Base-by-base conservation (phyloP, 257 asterid species). In the Henckelia pumila region DNA sequence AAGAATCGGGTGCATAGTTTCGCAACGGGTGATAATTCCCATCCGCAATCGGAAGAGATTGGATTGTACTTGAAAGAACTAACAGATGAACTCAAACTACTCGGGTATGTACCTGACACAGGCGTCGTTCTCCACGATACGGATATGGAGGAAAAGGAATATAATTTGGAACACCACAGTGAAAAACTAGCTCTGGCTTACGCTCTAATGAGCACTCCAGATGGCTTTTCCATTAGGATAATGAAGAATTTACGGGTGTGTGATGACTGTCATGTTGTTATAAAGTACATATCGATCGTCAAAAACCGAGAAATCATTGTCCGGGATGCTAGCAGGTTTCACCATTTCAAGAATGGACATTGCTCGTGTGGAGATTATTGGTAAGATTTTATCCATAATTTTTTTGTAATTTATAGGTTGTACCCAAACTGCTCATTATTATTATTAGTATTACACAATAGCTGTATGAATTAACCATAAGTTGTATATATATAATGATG, bases 361-460 rank as follows among this genome's bases (percentile, higher is more conserved):
- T 92, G 97, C 73, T 92, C 97, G 47, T 89, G 98, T 78, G 84
- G 89, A 30, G 97, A 92, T 61, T 89, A 84, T 67, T 89, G 97
- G 98, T 87, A 81, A 91, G 59, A 20, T 44, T 8, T 44, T 0
- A 44, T 1, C 53, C 14, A 40, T 10, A 35, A n/a, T n/a, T 35
- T 40, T 40, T 40, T 44, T 14, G 20, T 44, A 14, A 44, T 14
- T 14, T 44, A 8, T 35, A 35, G 44, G 44, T 35, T 35, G 44
- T 35, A 35, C 14, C 6, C 44, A 8, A 35, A 35, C 3, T 35
- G 44, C 44, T 35, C 3, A 4, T 44, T n/a, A n/a, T n/a, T n/a
- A n/a, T n/a, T n/a, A n/a, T n/a, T n/a, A n/a, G n/a, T n/a, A n/a
- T n/a, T 44, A 16, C 20, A 44, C 53, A 44, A 13, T 13, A 2